These are phyloP conservation scores for Macrophomina pseudophaseolina DNA, from an alignment of 2,329 filamentous ascomycete species.

Conservation along the genomic window DNA sequence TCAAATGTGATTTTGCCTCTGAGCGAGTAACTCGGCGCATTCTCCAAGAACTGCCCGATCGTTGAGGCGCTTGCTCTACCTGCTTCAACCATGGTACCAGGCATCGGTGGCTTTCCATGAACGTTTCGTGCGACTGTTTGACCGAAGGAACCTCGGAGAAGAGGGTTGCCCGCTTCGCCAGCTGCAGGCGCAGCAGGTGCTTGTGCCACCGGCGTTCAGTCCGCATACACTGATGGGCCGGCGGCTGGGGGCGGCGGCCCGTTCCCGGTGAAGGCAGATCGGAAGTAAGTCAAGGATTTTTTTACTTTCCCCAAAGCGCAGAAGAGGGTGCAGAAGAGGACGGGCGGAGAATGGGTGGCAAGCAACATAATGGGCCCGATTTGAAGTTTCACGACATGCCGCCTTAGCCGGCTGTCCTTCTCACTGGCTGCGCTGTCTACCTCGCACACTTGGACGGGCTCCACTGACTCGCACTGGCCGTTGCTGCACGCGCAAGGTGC, in stretches of 20 bases:
- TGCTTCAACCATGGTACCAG: background rate
- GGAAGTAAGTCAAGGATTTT: constrained; percentile 6
- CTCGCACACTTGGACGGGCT: background rate
- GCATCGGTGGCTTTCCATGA: background rate
- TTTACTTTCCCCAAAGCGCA: background rate
- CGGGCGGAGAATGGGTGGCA: background rate
- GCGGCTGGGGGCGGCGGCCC: constrained; percentile 12
- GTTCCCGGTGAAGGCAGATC: constrained; percentile 16
- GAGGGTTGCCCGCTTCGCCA: background rate
- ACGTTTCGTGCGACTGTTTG: background rate
- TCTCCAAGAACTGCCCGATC: background rate
- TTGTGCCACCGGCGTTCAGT: constrained; percentile 1
- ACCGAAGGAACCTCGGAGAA: background rate
- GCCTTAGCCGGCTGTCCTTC: background rate
- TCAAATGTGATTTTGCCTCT: background rate
- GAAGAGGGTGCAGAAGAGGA: background rate
- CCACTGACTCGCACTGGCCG: constrained; percentile 14
- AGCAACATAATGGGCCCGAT: constrained; percentile 5
- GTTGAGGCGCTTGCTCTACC: background rate
- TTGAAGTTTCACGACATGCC: constrained; percentile 17
- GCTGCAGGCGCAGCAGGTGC: no score
- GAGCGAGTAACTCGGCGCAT: background rate
- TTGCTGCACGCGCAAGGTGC: background rate
- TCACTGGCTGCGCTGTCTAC: constrained; percentile 6
- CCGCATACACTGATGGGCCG: background rate